Evolutionary conservation across 2,329 filamentous ascomycete genomes (phyloP).

Genomic region (Ceratocystis diversiconidia): DNA sequence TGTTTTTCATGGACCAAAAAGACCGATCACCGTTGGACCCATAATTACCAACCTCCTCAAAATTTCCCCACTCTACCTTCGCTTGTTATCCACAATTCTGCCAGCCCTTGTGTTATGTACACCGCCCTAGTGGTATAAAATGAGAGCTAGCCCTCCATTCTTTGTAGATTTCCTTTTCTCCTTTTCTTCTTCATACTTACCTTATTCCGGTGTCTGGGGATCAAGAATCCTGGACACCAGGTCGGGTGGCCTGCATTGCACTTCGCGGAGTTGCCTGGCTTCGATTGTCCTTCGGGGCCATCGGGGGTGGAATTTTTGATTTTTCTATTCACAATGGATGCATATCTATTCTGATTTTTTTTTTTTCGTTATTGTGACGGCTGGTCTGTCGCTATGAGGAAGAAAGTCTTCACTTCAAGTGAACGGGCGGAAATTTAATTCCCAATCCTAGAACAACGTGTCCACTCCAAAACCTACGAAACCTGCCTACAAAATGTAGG

Average conservation of each 20-base stretch:
- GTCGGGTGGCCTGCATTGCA: conserved; percentile 38
- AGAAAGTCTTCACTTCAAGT: conserved; percentile 22
- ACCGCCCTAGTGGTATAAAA: conserved; percentile 25
- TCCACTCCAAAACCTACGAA: no score
- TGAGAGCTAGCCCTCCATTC: conserved; percentile 1
- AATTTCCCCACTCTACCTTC: not conserved
- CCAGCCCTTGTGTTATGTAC: not conserved
- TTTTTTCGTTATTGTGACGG: conserved; percentile 33
- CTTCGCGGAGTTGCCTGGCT: conserved; percentile 35
- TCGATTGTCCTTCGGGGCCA: conserved; percentile 40
- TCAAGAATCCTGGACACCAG: conserved; percentile 32
- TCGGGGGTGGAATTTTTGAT: conserved; percentile 39
- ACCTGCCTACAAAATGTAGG: no score
- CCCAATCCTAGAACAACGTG: no score
- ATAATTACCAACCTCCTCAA: not conserved
- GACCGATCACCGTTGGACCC: not conserved
- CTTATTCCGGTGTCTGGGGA: conserved; percentile 31
- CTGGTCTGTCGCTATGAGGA: conserved; percentile 31
- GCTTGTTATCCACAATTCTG: not conserved
- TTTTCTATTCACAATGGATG: conserved; percentile 18
- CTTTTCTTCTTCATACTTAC: conserved; percentile 38
- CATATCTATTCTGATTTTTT: conserved; percentile 13
- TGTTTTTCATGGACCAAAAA: not conserved
- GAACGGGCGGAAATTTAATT: not conserved
- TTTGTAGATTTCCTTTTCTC: conserved; percentile 22